Conservation (phyloP, 768 basidiomycete species). For the Trametes cinnabarina region DNA sequence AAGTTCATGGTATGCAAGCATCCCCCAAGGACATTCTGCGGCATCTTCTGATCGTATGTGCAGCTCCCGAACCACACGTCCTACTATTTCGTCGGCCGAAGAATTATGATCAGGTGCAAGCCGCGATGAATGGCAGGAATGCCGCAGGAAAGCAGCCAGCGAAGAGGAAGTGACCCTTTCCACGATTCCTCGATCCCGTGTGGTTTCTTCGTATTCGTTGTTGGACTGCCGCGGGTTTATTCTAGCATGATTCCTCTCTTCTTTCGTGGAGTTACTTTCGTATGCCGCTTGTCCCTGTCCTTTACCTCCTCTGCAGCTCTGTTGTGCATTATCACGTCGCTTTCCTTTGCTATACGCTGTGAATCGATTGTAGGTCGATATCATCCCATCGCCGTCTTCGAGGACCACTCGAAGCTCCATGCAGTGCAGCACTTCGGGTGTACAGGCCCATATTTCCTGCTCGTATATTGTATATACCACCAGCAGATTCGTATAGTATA, state of each 20-base stretch:
- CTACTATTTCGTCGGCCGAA: slow-evolving; percentile 86
- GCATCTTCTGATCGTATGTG: not conserved
- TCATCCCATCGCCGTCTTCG: not conserved
- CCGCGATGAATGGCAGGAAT: slow-evolving; percentile 11
- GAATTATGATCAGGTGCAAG: slow-evolving; percentile 45
- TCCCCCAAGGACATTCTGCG: not conserved
- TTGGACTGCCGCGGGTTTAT: slow-evolving; percentile 8
- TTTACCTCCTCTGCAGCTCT: slow-evolving; percentile 13
- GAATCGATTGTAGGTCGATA: slow-evolving; percentile 9
- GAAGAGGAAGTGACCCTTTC: slow-evolving; percentile 36
- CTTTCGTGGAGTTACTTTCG: slow-evolving; percentile 8
- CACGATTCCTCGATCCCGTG: not conserved
- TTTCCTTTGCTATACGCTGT: slow-evolving; percentile 20
- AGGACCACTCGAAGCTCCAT: not conserved
- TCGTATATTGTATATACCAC: too few relatives aligned
- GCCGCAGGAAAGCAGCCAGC: slow-evolving; percentile 39
- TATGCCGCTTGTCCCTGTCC: slow-evolving; percentile 6
- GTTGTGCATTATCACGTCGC: slow-evolving; percentile 20
- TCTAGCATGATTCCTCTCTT: not conserved
- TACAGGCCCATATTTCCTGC: too few relatives aligned
- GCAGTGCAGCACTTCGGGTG: too few relatives aligned
- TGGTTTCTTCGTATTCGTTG: not conserved
- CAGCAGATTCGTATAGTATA: too few relatives aligned
- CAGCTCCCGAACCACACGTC: slow-evolving; percentile 92
- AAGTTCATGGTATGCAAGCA: slow-evolving; percentile 75